A percentile compares a stretch with the other conserved stretches of the same genome.
Conservation (phyloP, 345 rosid genomes). For the Citrus mangshanensis region DNA sequence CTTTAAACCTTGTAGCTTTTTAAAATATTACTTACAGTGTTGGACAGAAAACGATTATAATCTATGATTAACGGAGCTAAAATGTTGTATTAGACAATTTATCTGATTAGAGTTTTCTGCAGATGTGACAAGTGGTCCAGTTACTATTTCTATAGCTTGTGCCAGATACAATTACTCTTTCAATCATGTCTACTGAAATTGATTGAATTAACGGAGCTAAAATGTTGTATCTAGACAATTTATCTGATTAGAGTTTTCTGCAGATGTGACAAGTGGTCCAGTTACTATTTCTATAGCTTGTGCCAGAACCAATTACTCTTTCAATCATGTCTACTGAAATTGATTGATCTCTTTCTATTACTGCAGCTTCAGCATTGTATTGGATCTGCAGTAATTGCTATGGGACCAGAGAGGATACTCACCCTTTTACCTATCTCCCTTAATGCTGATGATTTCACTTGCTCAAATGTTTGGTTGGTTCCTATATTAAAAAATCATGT, state of each 20-base stretch:
- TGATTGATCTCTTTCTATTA: slow-evolving; percentile 24
- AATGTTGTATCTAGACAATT: not conserved
- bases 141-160: not conserved
- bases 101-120: not conserved
- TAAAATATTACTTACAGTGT: not conserved
- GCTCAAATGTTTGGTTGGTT: slow-evolving; percentile 73
- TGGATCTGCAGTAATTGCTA: slow-evolving; percentile 82
- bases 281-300: not conserved
- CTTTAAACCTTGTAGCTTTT: not conserved
- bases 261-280: not conserved
- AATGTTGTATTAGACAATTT: not conserved
- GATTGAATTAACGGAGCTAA: not conserved
- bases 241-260: not conserved
- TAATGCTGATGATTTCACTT: slow-evolving; percentile 43
- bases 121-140: not conserved
- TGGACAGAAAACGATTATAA: not conserved
- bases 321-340: not conserved
- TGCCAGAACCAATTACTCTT: not conserved
- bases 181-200: too few relatives aligned
- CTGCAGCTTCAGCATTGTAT: slow-evolving; percentile 73
- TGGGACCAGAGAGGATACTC: slow-evolving; percentile 77
- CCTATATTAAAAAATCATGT: slow-evolving; percentile 65
- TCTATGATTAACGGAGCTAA: not conserved
- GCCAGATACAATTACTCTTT: not conserved
- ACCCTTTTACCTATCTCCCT: slow-evolving; percentile 64